Base-by-base conservation (phyloP, 1,284 basidiomycete genomes). In the Leccinum pallidistipes region DNA sequence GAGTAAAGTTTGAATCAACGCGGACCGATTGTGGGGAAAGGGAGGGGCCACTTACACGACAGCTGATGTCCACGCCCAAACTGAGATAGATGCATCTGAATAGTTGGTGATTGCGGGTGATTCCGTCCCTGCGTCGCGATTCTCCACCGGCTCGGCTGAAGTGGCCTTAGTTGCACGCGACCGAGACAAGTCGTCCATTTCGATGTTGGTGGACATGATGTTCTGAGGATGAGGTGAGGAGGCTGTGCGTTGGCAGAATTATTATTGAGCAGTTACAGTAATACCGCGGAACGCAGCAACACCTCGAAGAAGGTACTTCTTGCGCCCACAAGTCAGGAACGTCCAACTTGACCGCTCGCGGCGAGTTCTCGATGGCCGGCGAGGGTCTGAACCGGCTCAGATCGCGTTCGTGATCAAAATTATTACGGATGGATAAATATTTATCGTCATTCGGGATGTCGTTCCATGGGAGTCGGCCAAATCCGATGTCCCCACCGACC, bases 61-160 rank as follows among this genome's bases (percentile, higher is more conserved):
- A 24, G 81, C 80, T 32, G 80, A 74, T 24, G 70, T 69, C 78
- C 80, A 84, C 49, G 80, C 78, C 85, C 85, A 86, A 56, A 73
- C 58, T 34, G 79, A 74, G 59, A 63, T 50, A 45, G 71, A 61
- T 54, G 60, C 68, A 29, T 69, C 64, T 47, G 45, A 21, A 47
- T 47, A 21, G 24, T 57, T 38, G 24, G n/a, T 9, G n/a, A 6
- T 47, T 52, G 55, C 43, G 51, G 36, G 59, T 12, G 57, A 50
- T 12, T 3, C 8, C 18, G 47, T 49, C 47, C 62, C 55, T 55
- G 60, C n/a, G 54, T 29, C 53, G 18, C 40, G n/a, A 43, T 60
- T 29, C 43, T 62, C 27, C 36, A 32, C 18, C 11, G 12, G 21
- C 43, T 69, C 64, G 36, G 58, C 43, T 57, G 62, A 62, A 14